A percentile compares a stretch with the other conserved stretches of the same genome.
These are phyloP conservation scores for Biscutella laevigata DNA, from an alignment of 441 rosid species.

Conservation along the genomic window DNA sequence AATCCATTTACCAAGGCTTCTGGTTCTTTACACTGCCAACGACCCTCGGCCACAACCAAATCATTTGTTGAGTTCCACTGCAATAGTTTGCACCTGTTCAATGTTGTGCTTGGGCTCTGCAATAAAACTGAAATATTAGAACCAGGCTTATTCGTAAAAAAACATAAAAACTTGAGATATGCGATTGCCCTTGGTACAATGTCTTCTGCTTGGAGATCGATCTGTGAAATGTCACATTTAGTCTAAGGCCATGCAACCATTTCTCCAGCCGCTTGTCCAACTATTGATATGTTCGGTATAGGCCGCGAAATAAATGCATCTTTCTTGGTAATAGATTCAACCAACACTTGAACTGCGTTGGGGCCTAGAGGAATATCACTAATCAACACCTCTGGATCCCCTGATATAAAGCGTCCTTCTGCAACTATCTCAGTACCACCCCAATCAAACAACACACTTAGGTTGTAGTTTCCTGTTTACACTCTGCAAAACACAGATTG, in stretches of 20 bases:
- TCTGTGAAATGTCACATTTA: neutral
- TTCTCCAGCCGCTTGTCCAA: neutral
- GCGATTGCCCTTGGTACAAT: neutral
- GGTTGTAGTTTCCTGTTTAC: neutral
- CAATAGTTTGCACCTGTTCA: no score
- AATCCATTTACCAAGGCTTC: no score
- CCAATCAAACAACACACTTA: neutral
- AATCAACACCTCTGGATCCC: no score
- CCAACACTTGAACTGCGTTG: neutral
- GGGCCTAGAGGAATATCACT: neutral
- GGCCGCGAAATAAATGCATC: neutral
- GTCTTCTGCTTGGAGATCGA: neutral
- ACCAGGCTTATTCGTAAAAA: neutral
- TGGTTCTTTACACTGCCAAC: no score
- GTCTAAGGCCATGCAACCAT: neutral
- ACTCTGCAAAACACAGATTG: neutral
- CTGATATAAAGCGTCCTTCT: no score
- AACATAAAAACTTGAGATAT: no score
- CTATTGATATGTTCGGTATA: neutral
- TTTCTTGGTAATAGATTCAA: neutral
- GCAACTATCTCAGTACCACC: neutral
- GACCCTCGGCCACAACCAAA: no score
- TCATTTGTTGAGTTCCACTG: no score
- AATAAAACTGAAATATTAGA: no score
- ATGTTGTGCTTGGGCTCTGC: no score